phyloP scores from a whole-genome alignment of 1,284 basidiomycete species.

The Irpex sp. region DNA sequence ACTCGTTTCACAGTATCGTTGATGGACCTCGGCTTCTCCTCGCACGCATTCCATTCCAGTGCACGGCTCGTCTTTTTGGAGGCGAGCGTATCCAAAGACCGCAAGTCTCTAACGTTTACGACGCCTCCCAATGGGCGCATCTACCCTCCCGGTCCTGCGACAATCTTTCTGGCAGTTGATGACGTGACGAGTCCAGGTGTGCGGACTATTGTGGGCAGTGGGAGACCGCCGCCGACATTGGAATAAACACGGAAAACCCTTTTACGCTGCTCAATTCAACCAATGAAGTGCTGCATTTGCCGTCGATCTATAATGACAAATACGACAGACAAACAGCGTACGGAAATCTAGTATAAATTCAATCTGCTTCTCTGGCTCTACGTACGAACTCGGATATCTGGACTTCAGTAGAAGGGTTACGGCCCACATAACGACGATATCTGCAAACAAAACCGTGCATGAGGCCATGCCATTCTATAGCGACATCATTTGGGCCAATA shows the following conservation, averaged over 20 bases:
- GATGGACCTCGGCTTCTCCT: conserved; percentile 48
- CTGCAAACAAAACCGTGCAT: not conserved
- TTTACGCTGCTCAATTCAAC: too few species aligned
- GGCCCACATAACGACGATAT: not conserved
- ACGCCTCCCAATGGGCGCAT: conserved; percentile 44
- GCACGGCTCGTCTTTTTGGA: conserved; percentile 45
- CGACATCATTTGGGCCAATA: not conserved
- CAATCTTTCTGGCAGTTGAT: conserved; percentile 38
- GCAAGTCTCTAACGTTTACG: conserved; percentile 36
- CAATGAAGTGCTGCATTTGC: too few species aligned
- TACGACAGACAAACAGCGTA: too few species aligned
- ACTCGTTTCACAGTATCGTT: conserved; percentile 29
- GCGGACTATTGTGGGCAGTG: conserved; percentile 13
- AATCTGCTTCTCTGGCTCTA: too few species aligned
- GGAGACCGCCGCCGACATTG: conserved; percentile 7
- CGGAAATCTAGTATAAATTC: too few species aligned
- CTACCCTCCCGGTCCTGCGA: conserved; percentile 50
- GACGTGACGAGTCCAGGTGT: conserved; percentile 11
- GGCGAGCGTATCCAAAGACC: conserved; percentile 30
- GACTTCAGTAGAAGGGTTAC: not conserved
- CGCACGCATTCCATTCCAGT: conserved; percentile 43
- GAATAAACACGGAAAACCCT: not conserved
- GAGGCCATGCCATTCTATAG: not conserved
- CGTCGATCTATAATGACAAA: too few species aligned
- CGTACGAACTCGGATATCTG: not conserved